Percentiles rank a stretch among this genome's conserved stretches.
These are phyloP conservation scores for Neurospora sp. DNA, from an alignment of 495 filamentous ascomycete genomes.

Conservation along the genomic window DNA sequence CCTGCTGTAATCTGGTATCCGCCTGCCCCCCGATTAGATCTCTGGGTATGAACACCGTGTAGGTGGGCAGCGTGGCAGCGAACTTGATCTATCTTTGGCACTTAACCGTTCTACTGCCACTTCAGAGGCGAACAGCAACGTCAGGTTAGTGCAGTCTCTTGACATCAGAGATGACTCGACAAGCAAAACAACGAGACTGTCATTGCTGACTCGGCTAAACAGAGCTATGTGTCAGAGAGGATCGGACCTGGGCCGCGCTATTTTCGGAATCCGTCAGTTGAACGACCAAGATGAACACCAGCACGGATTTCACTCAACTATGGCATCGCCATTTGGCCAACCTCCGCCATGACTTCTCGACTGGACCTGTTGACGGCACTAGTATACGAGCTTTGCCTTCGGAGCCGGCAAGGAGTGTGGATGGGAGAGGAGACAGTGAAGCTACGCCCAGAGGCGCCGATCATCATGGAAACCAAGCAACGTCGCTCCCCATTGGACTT, in stretches of 20 bases:
- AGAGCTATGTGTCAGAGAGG: background rate
- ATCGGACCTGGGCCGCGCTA: background rate
- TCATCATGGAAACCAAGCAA: background rate
- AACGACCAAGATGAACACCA: background rate
- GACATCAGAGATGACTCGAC: background rate
- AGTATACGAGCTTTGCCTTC: constrained; percentile 10
- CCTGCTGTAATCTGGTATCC: background rate
- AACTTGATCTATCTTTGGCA: background rate
- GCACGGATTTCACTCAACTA: constrained; percentile 8
- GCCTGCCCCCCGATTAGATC: background rate
- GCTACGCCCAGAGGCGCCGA: background rate
- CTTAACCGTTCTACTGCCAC: background rate
- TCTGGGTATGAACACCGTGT: background rate
- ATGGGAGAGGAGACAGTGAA: background rate
- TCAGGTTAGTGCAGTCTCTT: background rate
- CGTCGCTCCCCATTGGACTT: background rate
- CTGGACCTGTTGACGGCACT: background rate
- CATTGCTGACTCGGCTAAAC: background rate
- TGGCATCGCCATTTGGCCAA: constrained; percentile 11
- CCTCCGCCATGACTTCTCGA: constrained; percentile 7
- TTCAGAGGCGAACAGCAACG: background rate
- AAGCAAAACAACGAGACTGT: background rate
- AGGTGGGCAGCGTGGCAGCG: background rate
- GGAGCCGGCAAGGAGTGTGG: background rate
- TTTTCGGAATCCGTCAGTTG: background rate